phyloP scores from a whole-genome alignment of 2,329 filamentous ascomycete genomes.

The Leptodontidium sp. region DNA sequence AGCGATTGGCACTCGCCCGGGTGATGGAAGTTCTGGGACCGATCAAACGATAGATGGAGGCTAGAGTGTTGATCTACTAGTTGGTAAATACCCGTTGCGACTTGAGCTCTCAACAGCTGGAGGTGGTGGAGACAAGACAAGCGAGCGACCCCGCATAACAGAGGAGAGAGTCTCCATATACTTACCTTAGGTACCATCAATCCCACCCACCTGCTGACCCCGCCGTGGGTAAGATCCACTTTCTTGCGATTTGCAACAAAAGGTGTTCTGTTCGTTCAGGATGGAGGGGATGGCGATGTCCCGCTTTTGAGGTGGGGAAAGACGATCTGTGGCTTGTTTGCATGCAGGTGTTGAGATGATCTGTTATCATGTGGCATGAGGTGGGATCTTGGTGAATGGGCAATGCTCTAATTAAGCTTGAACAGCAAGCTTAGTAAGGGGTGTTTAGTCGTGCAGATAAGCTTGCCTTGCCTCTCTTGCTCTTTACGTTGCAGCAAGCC shows the following conservation, averaged over 20 bases:
- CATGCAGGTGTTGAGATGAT: too few species aligned
- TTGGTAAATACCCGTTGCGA: neutral
- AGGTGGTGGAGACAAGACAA: neutral
- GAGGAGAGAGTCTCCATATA: neutral
- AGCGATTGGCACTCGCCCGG: neutral
- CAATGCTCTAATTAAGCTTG: too few species aligned
- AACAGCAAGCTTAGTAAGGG: too few species aligned
- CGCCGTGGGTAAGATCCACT: slow-evolving; percentile 15
- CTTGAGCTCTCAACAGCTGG: neutral
- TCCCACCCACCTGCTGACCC: slow-evolving; percentile 2
- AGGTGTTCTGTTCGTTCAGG: neutral
- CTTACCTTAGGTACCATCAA: too few species aligned
- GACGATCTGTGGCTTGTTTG: too few species aligned
- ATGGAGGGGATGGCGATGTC: neutral
- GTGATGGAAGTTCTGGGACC: neutral
- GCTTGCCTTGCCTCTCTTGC: too few species aligned
- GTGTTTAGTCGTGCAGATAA: too few species aligned
- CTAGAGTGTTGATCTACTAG: too few species aligned
- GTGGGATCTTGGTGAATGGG: too few species aligned
- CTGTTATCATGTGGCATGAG: too few species aligned
- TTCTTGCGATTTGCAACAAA: slow-evolving; percentile 22
- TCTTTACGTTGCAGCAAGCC: too few species aligned
- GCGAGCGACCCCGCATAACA: slow-evolving; percentile 1
- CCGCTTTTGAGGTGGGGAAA: too few species aligned
- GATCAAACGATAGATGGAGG: neutral